Evolutionary conservation across 176 grass and related monocot species (phyloP).

Genomic region (Hyparrhenia diplandra): DNA sequence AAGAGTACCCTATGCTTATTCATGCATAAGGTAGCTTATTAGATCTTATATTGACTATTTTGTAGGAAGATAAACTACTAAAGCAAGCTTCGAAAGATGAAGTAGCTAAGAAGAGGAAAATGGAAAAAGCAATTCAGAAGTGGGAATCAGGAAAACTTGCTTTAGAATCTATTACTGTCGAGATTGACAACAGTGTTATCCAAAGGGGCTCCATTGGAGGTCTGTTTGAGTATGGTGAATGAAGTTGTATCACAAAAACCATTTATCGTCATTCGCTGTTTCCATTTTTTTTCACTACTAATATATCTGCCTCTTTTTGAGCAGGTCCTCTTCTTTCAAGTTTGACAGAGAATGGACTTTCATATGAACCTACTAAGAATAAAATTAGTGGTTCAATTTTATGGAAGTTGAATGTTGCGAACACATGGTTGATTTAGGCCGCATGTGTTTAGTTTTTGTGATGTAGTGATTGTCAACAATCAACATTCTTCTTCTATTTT

Average conservation of each 20-base stretch:
- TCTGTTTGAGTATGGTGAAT: conserved; percentile 10
- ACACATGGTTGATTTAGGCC: too few relatives aligned
- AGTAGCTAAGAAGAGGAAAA: conserved; percentile 46
- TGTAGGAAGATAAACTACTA: conserved; percentile 59
- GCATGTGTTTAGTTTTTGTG: too few relatives aligned
- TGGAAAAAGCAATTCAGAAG: conserved; percentile 53
- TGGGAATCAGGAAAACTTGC: conserved; percentile 83
- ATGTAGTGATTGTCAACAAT: too few relatives aligned
- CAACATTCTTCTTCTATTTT: too few relatives aligned
- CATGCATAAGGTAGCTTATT: not conserved
- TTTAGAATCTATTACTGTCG: conserved; percentile 55
- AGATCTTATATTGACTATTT: conserved; percentile 4
- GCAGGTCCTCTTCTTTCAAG: conserved; percentile 58
- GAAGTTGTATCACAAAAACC: not conserved
- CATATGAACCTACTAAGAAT: conserved; percentile 41
- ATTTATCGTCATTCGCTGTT: not conserved
- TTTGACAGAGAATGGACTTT: conserved; percentile 53
- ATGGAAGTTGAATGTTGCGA: conserved; percentile 77
- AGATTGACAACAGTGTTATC: conserved; percentile 58
- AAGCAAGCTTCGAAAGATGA: conserved; percentile 72
- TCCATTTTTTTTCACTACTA: not conserved
- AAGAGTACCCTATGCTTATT: not conserved
- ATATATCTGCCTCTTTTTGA: not conserved
- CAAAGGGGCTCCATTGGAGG: conserved; percentile 72
- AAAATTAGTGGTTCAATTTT: conserved; percentile 56